Conservation (phyloP, 73 alveolate genomes). For the Tetrahymena elliotti region DNA sequence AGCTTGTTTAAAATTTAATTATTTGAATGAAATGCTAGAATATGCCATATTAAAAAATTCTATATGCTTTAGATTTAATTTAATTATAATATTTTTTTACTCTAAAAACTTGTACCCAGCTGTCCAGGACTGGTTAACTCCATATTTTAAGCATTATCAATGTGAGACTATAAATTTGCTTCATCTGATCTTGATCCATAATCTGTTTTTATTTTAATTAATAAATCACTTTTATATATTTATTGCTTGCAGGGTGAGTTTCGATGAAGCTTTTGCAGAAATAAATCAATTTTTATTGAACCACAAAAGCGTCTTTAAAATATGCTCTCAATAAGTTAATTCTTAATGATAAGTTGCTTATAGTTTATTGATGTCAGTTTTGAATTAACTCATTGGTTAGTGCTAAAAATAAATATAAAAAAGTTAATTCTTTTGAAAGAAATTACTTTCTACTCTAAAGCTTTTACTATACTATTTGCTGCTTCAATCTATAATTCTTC, state of each 20-base stretch:
- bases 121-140: conserved; percentile 25
- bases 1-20: neutral
- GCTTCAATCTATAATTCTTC: conserved; percentile 19
- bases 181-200: neutral
- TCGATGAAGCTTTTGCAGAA: too few relatives aligned
- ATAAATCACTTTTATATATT: neutral
- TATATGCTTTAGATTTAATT: neutral
- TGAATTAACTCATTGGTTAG: neutral
- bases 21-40: neutral
- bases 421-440: neutral
- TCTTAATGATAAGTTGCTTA: neutral
- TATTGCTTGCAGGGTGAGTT: too few relatives aligned
- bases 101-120: conserved; percentile 2
- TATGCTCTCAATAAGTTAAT: neutral
- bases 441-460: neutral
- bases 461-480: neutral
- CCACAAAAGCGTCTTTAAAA: too few relatives aligned
- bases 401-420: neutral
- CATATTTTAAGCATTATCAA: conserved; percentile 13
- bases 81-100: neutral
- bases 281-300: too few relatives aligned
- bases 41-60: neutral
- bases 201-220: neutral
- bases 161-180: conserved; percentile 8
- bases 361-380: neutral